Evolutionary conservation across 2,329 filamentous ascomycete genomes (phyloP), one percentile per base, ranked within the genome.

Genomic region (Botrytis cinerea): DNA sequence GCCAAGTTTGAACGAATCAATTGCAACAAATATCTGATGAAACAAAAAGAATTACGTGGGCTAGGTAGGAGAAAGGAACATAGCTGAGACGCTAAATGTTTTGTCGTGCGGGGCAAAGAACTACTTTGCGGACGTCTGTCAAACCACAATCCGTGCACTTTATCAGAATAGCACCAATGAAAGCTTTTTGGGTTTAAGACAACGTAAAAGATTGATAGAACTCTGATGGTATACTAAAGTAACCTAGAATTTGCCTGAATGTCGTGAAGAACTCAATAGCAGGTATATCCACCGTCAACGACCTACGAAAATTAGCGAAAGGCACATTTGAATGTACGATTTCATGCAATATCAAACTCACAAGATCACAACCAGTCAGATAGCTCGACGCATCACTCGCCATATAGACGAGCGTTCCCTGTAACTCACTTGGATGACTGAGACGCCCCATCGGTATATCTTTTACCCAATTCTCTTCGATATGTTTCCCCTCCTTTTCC

Each of bases 391-490:
- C 78, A 75, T 79, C 77, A 70, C 75, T 77, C 9, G 78, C 78
- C 78, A 79, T 78, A 73, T 77, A 79, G 25, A 78, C 78, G 68
- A 80, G 77, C 0, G 82, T 81, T 2, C 83, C 82, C 64, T 80
- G 80, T 40, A 83, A 77, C 73, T 84, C 82, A 38, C 80, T 80
- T 18, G 83, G 82, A 73, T 82, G 80, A 3, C 78, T 82, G 57
- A 84, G 77, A 18, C 83, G 77, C 28, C 79, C 79, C 73, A 82
- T 77, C 1, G 82, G 82, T n/a, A 83, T 82, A 64, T 78, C 78
- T 68, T 80, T 80, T 46, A 81, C 73, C 82, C 82, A 83, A 43
- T 78, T 76, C 9, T 81, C 79, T 69, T 82, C 79, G 16, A 83
- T 80, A 60, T 83, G 79, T 35, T 79, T 79, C 4, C 82, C 82